These are phyloP conservation scores for Penicillium lividum DNA, from an alignment of 495 filamentous ascomycete species.

Conservation along the genomic window DNA sequence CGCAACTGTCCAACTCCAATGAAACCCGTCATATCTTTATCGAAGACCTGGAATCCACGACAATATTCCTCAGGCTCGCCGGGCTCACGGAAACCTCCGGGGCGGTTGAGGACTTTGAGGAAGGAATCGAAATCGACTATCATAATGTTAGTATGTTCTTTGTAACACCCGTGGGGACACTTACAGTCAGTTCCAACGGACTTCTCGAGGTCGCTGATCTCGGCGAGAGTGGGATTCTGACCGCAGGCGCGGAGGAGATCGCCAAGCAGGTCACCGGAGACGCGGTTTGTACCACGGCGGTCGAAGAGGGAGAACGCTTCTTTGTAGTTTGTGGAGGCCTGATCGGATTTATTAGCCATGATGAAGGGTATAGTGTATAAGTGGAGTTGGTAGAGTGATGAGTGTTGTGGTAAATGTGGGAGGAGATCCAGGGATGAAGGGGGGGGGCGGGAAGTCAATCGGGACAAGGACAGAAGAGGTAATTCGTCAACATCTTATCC, in stretches of 20 bases:
- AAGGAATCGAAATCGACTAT: slow-evolving; percentile 98
- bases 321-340: slow-evolving; percentile 99
- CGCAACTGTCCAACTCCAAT: slow-evolving; percentile 95
- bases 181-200: slow-evolving; percentile 84
- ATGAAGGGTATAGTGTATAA: slow-evolving; percentile 9
- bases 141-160: slow-evolving; percentile 4
- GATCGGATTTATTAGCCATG: slow-evolving; percentile 42
- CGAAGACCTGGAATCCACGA: slow-evolving; percentile 97
- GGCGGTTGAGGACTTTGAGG: slow-evolving; percentile 91
- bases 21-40: slow-evolving; percentile 97
- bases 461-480: slow-evolving; percentile 10
- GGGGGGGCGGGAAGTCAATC: slow-evolving; percentile 13
- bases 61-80: slow-evolving; percentile 98
- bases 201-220: slow-evolving; percentile 88
- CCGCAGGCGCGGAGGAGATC: slow-evolving; percentile 95
- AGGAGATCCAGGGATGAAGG: slow-evolving; percentile 12
- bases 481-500: slow-evolving; percentile 15
- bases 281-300: slow-evolving; percentile 92
- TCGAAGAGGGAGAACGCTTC: slow-evolving; percentile 99
- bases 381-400: neutral
- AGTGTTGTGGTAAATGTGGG: slow-evolving; percentile 3
- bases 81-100: slow-evolving; percentile 96
- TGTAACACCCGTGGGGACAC: slow-evolving; percentile 7
- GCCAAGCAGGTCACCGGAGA: slow-evolving; percentile 80
- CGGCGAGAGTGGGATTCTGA: slow-evolving; percentile 92